Evolutionary conservation across 176 grass and related monocot genomes (phyloP).

Genomic region (Thinopyrum elongatum): DNA sequence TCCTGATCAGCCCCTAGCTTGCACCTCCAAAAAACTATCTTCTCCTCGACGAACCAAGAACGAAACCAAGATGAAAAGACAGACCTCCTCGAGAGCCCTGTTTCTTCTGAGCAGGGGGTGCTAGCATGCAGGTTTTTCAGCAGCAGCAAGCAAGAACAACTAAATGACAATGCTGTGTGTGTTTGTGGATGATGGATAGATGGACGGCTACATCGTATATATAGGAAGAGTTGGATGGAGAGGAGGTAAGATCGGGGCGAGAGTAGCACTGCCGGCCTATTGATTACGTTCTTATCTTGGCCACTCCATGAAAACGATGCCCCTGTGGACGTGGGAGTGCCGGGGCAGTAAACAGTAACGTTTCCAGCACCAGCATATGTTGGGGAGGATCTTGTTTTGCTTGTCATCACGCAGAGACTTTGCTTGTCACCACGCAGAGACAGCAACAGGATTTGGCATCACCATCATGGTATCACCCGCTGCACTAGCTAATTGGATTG

Average conservation of each 20-base stretch:
- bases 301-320: constrained; percentile 29
- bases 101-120: not conserved
- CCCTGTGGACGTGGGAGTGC: constrained; percentile 24
- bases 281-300: constrained; percentile 48
- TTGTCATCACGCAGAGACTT: not conserved
- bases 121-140: not conserved
- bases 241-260: not conserved
- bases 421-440: too few relatives aligned
- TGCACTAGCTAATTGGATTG: not conserved
- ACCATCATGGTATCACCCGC: not conserved
- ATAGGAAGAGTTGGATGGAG: constrained; percentile 29
- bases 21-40: not conserved
- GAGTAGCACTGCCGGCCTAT: constrained; percentile 2
- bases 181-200: not conserved
- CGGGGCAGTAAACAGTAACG: constrained; percentile 4
- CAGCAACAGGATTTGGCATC: not conserved
- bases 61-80: not conserved
- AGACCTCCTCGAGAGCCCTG: not conserved
- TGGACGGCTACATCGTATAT: constrained; percentile 8
- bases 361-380: not conserved
- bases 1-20: not conserved
- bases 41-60: not conserved
- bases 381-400: not conserved
- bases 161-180: not conserved
- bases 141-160: not conserved